Base-by-base conservation (phyloP, 768 basidiomycete genomes). In the Goffeauzyma gilvescens region DNA sequence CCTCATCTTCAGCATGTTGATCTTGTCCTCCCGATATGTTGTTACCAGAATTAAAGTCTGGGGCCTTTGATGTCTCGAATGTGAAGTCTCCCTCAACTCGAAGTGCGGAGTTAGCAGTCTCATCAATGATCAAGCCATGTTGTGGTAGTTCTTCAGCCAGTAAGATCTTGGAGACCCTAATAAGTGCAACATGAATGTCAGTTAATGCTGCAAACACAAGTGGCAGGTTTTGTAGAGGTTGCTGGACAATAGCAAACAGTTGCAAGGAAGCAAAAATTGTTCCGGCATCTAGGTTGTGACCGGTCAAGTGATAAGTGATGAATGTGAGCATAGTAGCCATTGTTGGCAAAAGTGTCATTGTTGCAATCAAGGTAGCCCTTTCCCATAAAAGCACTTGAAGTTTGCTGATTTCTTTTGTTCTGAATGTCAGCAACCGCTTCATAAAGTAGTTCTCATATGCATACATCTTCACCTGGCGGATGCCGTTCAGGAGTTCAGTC, bases 401-500 rank as follows among this genome's bases (percentile, higher is more conserved):
- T 27, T 58, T 45, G 0, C 23, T 42, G 13, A 62, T 38, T 34
- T 64, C 63, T 22, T 55, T 26, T 30, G 38, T 38, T 15, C 63
- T 44, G 35, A 59, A 42, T 0, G 42, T 46, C 5, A 50, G 34
- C 23, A 62, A 49, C 20, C 55, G 49, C 0, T 41, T 23, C 9
- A 48, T 52, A 31, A 64, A 64, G 37, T 52, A 57, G 21, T 42
- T 42, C 52, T 75, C 75, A 71, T 74, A 78, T 0, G 72, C 72
- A 52, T 74, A 78, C 22, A 70, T 63, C 59, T 79, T 79, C 52
- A 79, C 68, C 4, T 77, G 66, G 3, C 78, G 69, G 42, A 79
- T 76, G 31, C 74, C 74, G 57, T 76, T 75, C 12, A 82, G 61
- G 2, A 80, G 69, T 60, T 81, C 80, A 1, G 71, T 75, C 0